Conservation (phyloP, 2,329 filamentous ascomycete species). For the Lecanosticta acicola region DNA sequence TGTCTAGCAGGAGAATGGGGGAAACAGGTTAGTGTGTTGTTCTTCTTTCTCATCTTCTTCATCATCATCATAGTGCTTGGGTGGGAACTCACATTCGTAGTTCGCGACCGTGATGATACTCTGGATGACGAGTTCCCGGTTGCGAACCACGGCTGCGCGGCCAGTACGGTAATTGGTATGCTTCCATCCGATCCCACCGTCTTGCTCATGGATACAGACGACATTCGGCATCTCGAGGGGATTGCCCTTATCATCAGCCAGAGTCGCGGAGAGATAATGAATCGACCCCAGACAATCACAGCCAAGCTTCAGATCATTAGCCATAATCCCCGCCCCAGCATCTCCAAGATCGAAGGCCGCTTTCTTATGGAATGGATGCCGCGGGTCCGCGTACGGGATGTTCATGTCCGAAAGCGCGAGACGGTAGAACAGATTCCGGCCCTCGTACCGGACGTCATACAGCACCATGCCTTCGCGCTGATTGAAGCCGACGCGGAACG, state of each 20-base stretch:
- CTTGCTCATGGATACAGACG: conserved; percentile 66
- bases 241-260: conserved; percentile 54
- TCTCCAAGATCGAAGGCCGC: conserved; percentile 66
- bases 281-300: conserved; percentile 68
- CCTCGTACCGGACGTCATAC: conserved; percentile 52
- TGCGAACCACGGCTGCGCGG: conserved; percentile 57
- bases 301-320: conserved; percentile 63
- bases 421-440: conserved; percentile 61
- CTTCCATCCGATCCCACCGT: conserved; percentile 64
- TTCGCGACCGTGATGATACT: conserved; percentile 65
- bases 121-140: conserved; percentile 61
- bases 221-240: conserved; percentile 56
- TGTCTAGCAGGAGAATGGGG: no score
- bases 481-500: conserved; percentile 57
- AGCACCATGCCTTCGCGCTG: conserved; percentile 61
- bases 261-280: conserved; percentile 57
- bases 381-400: conserved; percentile 58
- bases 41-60: no score
- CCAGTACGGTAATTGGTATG: conserved; percentile 66
- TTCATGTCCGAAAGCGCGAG: conserved; percentile 64
- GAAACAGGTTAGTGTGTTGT: no score
- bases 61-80: no score
- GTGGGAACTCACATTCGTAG: no score
- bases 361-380: conserved; percentile 64
- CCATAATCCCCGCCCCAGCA: conserved; percentile 59